Base-by-base conservation (phyloP, 148 eudicot genomes). In the Rheum nobile region DNA sequence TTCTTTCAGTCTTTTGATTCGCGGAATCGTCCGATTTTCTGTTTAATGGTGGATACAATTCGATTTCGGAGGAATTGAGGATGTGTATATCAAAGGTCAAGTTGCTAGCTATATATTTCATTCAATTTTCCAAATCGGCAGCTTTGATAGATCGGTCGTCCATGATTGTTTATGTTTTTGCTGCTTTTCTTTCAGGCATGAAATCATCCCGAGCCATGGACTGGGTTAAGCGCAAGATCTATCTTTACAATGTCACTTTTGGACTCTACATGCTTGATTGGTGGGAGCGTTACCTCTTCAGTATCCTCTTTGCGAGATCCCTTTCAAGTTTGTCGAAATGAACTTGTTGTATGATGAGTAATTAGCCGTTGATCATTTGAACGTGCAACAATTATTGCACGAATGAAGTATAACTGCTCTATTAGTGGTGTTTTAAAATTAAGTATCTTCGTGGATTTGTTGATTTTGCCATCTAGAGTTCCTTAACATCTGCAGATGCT, bases 211-310 rank as follows among this genome's bases (percentile, higher is more conserved):
- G 29, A 71, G 37, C 54, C 13, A 72, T 72, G 75, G 32, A 72
- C 13, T 72, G 41, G 75, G 59, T 72, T 28, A 39, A 72, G 59
- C 75, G 75, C 57, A 72, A 72, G 59, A 72, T 72, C 38, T 72
- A 46, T 47, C 59, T 72, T 8, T 72, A 72, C 75, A 72, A 72
- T 47, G 75, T 72, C 75, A 72, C 75, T 43, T 72, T 72, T 31
- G 75, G 75, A 46, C 75, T 72, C 61, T 72, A 72, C 39, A 72
- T 72, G 75, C 59, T 72, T n/a, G 75, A 72, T 28, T 72, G 75
- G 59, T 72, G 75, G 75, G 75, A 72, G 75, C 75, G 75, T 28
- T 72, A 19, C 75, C 75, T 72, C 2, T 72, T 72, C 39, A 72
- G 75, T 72, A 72, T 72, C 59, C 75, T 72, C 47, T 26, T 72